Evolutionary conservation across 345 rosid species (phyloP), one percentile per base, ranked within the genome.

Genomic region (Arabis hirsuta): DNA sequence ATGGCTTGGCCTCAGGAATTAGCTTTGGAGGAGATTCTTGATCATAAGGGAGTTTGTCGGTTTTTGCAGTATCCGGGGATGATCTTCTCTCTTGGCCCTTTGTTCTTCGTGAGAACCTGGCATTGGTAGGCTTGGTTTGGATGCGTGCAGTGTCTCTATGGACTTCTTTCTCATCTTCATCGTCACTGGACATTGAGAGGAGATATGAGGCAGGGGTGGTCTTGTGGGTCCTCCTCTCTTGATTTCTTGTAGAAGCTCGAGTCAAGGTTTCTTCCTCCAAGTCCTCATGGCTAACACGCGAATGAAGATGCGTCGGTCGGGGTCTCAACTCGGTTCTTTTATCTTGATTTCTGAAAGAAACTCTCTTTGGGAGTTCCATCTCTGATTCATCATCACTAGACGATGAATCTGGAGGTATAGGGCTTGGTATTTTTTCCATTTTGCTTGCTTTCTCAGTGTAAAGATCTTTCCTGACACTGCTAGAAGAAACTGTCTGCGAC

Each of bases 71-170:
- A 54, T 62, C 78, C 19, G 39, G 36, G 51, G 69, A 62, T 46
- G 83, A 48, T 55, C 72, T 82, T 70, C 54, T 76, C 46, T 24
- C 72, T 36, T 72, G 69, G 19, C 76, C 73, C 47, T 78, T 88
- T 46, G 95, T 89, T 80, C 97, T 88, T 62, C 80, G 77, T 69
- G 98, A 91, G 58, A 84, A 9, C 41, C 41, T 78, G 69, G 81
- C 19, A 44, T 67, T 48, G 63, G 9, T 27, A 24, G 76, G 62
- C 67, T 70, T 76, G 41, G 80, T 27, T 48, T 70, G 66, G 29
- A 6, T 50, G 55, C 13, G 10, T 63, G 55, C 42, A 47, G 6
- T 26, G 41, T 34, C 75, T 48, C 61, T 57, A 20, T 6, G 32
- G 12, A 24, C 4, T 0, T 63, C 67, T 41, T 42, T 76, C 55